Percentiles rank a stretch among this genome's conserved stretches.
phyloP scores from a whole-genome alignment of 75 land plant genomes.

The Adiantum capillusveneris region DNA sequence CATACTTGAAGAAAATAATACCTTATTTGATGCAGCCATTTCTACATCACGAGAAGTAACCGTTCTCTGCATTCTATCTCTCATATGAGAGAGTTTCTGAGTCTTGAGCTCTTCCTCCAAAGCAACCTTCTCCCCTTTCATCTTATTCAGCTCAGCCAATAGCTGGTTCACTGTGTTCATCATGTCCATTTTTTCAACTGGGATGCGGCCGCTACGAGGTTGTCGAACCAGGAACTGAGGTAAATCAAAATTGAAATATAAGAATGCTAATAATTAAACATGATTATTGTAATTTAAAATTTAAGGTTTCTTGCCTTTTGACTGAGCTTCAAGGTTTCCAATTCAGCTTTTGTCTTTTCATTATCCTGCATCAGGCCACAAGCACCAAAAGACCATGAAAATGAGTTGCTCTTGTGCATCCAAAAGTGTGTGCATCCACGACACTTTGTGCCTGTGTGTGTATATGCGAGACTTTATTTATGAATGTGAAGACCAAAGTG shows the following conservation, averaged over 20 bases:
- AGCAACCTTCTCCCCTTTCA: slow-evolving; percentile 29
- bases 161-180: slow-evolving; percentile 42
- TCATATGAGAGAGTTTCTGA: slow-evolving; percentile 17
- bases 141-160: slow-evolving; percentile 27
- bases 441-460: too few relatives aligned
- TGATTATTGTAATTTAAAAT: neutral
- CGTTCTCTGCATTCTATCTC: slow-evolving; percentile 22
- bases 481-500: too few relatives aligned
- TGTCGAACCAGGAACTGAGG: slow-evolving; percentile 33
- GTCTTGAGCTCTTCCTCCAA: slow-evolving; percentile 32
- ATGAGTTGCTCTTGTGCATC: too few relatives aligned
- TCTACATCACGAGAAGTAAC: slow-evolving; percentile 32
- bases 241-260: neutral
- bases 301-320: slow-evolving; percentile 23
- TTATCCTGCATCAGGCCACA: slow-evolving; percentile 22
- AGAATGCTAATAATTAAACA: neutral
- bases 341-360: slow-evolving; percentile 25
- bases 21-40: slow-evolving; percentile 31
- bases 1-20: too few relatives aligned
- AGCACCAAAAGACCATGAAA: too few relatives aligned
- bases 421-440: too few relatives aligned
- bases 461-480: too few relatives aligned
- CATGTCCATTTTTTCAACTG: slow-evolving; percentile 38
- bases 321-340: slow-evolving; percentile 33
- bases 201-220: slow-evolving; percentile 33